Base-by-base conservation (phyloP, 2,329 filamentous ascomycete species). In the Ascosphaera apis region DNA sequence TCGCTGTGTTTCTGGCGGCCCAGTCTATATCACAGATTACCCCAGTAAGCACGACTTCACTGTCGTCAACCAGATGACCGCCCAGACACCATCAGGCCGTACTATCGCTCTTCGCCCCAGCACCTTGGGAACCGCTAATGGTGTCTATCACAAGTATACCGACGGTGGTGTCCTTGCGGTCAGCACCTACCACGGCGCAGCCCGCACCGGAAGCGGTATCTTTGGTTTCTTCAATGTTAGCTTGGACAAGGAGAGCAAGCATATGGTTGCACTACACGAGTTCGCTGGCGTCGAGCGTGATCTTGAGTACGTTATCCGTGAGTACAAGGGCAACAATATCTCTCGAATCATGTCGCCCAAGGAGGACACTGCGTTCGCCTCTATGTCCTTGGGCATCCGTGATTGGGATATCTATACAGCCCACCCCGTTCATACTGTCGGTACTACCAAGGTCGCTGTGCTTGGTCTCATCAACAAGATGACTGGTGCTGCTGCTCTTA, bases 1-100 rank as follows among this genome's bases (percentile, higher is more conserved):
- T 2, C 69, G 88, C 33, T 91, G 82, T 52, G 63, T 98, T 7
- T 84, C 76, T 34, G 88, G 88, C 6, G 88, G 88, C 0, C 88
- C 86, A 0, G 76, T 98, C 30, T 93, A 91, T 47, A 84, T 98
- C 51, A 95, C 86, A 0, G 88, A 98, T 53, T 67, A 72, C 0
- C 86, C 86, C 0, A 84, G 82, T 0, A 58, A 80, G 40, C 82
- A 95, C 52, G 67, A 92, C 47, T 48, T 83, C 19, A 55, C 65
- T 4, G 55, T 98, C 12, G 77, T 98, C 40, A 56, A 64, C 18
- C 75, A 91, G 51, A 84, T 95, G 66, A 83, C 78, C 0, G 84
- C 77, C 0, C 60, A 65, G 8, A 88, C 79, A 0, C 62, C 72
- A 0, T 61, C 69, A 16, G 79, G 74, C 0, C 74, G 71, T 42